Percentiles rank a stretch among this genome's conserved stretches.
phyloP scores from a whole-genome alignment of 2,329 filamentous ascomycete species.

The Exserohilum rostratum region DNA sequence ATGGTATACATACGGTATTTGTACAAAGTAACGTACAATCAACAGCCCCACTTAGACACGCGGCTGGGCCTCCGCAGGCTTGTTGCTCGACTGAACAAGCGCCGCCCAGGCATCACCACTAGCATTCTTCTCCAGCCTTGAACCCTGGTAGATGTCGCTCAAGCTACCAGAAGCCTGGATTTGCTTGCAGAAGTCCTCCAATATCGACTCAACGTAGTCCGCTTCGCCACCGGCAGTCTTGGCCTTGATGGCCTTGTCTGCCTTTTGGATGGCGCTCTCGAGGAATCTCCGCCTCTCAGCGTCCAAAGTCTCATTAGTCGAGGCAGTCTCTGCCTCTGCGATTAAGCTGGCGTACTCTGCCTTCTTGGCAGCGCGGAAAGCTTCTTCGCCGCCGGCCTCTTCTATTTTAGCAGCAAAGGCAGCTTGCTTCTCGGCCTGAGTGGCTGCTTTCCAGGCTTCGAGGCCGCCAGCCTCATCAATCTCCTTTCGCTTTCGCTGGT shows the following conservation, averaged over 20 bases:
- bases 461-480: conserved; percentile 24
- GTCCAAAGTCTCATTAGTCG: conserved; percentile 19
- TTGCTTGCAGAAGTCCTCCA: conserved; percentile 14
- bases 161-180: not conserved
- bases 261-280: conserved; percentile 27
- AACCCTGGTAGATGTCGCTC: conserved; percentile 4
- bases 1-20: conserved; percentile 3
- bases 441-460: conserved; percentile 19
- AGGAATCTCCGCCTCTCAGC: conserved; percentile 20
- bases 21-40: not conserved
- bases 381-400: conserved; percentile 21
- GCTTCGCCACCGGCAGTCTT: conserved; percentile 18
- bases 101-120: conserved; percentile 26
- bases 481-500: conserved; percentile 17
- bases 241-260: conserved; percentile 26
- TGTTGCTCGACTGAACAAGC: conserved; percentile 22
- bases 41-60: conserved; percentile 4
- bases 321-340: conserved; percentile 28
- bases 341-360: conserved; percentile 18
- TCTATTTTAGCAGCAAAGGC: conserved; percentile 16
- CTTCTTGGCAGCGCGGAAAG: conserved; percentile 15
- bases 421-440: conserved; percentile 14
- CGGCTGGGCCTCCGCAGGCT: conserved; percentile 3
- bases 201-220: conserved; percentile 23
- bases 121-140: conserved; percentile 3